Base-by-base conservation (phyloP, 352 stramenopile genomes). In the Phytopythium montanum region DNA sequence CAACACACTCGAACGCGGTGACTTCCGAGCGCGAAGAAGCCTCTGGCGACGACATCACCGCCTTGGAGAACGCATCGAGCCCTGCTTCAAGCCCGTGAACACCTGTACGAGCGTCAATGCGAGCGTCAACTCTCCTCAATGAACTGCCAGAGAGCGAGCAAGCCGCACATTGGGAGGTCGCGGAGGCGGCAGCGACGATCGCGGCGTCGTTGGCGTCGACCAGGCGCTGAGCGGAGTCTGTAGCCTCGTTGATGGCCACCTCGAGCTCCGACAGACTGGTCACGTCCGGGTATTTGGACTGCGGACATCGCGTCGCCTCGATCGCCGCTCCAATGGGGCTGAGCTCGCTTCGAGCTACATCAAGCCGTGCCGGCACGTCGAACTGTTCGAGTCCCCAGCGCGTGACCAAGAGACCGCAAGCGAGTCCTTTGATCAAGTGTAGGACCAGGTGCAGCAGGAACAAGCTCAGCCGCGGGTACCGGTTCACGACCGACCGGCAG, bases 381-480 rank as follows among this genome's bases (percentile, higher is more conserved):
- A 78, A 25, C 1, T 56, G 13, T 5, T 63, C 45, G 31, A 90
- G 55, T 21, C 61, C 57, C 66, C 57, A 73, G 16, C 66, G 36
- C 1, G 75, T 68, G 28, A 87, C 23, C 48, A 70, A 59, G 2
- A 72, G 73, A 10, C 79, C 73, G 10, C 79, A 53, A 59, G 73
- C 74, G 31, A 75, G 61, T n/a, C 81, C 81, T 25, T 72, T 73
- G 6, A 67, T 39, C 39, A 75, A 76, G 18, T 66, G 74, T 49
- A 69, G 80, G 23, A 66, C 18, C 23, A 86, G 41, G 34, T 81
- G 74, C 16, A 87, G 59, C 19, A 88, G n/a, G n/a, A 80, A 41
- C 60, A 87, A 88, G 49, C 69, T 69, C 8, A 85, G 41, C 0
- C 80, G 74, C 25, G 81, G 79, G 44, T 79, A 81, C 42, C 65